phyloP scores from a whole-genome alignment of 495 filamentous ascomycete genomes.

The Lophiotrema nucula region DNA sequence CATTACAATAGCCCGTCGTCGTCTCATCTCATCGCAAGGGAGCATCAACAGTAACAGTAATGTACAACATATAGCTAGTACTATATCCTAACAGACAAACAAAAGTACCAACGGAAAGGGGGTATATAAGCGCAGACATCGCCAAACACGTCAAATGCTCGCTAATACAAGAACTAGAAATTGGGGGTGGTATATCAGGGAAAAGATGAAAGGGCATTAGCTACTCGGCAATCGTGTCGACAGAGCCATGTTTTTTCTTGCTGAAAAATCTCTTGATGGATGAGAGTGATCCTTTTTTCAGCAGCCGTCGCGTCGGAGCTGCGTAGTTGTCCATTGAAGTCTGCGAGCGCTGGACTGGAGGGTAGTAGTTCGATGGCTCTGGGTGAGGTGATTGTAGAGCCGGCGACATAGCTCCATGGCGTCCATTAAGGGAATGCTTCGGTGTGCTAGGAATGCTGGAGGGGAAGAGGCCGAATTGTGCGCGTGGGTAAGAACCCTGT shows the following conservation, averaged over 20 bases:
- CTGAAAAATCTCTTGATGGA: slow-evolving; percentile 29
- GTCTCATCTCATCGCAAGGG: too few relatives aligned
- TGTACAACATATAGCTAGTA: slow-evolving; percentile 12
- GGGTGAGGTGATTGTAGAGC: slow-evolving; percentile 9
- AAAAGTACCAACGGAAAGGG: too few relatives aligned
- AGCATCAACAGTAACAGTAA: too few relatives aligned
- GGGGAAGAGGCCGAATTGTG: slow-evolving; percentile 30
- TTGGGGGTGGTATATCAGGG: too few relatives aligned
- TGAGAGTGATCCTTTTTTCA: slow-evolving; percentile 25
- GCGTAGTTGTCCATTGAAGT: slow-evolving; percentile 20
- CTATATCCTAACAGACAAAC: neutral
- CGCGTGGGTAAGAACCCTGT: slow-evolving; percentile 23
- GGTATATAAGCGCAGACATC: slow-evolving; percentile 28
- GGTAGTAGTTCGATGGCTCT: slow-evolving; percentile 3
- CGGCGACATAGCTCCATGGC: slow-evolving; percentile 24
- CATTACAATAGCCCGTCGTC: too few relatives aligned
- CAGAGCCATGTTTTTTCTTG: slow-evolving; percentile 23
- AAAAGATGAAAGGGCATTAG: slow-evolving; percentile 9
- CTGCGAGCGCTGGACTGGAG: slow-evolving; percentile 9
- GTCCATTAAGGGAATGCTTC: slow-evolving; percentile 19
- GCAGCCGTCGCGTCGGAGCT: slow-evolving; percentile 17
- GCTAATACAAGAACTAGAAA: too few relatives aligned
- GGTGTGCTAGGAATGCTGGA: slow-evolving; percentile 30
- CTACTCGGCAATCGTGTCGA: slow-evolving; percentile 28
- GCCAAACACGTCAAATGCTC: slow-evolving; percentile 3